These are phyloP conservation scores for Talaromyces sp. DNA, from an alignment of 2,329 filamentous ascomycete genomes.

Conservation along the genomic window DNA sequence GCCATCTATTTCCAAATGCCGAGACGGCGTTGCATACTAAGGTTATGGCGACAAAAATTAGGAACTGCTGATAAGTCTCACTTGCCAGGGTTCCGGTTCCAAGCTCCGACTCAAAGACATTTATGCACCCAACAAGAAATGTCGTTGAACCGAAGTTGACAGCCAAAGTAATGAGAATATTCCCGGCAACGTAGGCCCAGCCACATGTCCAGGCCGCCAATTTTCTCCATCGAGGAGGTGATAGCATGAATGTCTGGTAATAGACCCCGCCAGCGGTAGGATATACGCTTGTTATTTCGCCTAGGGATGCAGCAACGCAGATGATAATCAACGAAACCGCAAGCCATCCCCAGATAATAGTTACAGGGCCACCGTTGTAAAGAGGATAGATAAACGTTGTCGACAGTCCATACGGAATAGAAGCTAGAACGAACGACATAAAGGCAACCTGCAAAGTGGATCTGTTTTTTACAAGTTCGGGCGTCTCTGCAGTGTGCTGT, in stretches of 20 bases:
- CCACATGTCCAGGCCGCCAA: constrained; percentile 67
- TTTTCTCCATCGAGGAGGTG: constrained; percentile 56
- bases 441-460: constrained; percentile 4
- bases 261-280: constrained; percentile 75
- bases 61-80: constrained; percentile 43
- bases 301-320: constrained; percentile 65
- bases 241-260: constrained; percentile 73
- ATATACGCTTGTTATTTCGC: constrained; percentile 71
- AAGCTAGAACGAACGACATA: constrained; percentile 61
- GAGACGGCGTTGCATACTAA: constrained; percentile 49
- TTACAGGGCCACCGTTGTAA: constrained; percentile 61
- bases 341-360: constrained; percentile 71
- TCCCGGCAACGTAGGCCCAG: constrained; percentile 73
- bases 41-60: constrained; percentile 48
- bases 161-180: constrained; percentile 77
- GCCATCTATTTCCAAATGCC: constrained; percentile 49
- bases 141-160: constrained; percentile 69
- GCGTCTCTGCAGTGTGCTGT: neutral
- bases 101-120: constrained; percentile 48
- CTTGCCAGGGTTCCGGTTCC: constrained; percentile 44
- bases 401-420: constrained; percentile 68
- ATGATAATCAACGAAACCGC: constrained; percentile 65
- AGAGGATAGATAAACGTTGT: constrained; percentile 67
- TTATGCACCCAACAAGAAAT: constrained; percentile 53
- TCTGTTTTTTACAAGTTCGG: neutral